A percentile compares a stretch with the other conserved stretches of the same genome.
phyloP scores from a whole-genome alignment of 2,329 filamentous ascomycete species.

The Epicoccum nigrum region DNA sequence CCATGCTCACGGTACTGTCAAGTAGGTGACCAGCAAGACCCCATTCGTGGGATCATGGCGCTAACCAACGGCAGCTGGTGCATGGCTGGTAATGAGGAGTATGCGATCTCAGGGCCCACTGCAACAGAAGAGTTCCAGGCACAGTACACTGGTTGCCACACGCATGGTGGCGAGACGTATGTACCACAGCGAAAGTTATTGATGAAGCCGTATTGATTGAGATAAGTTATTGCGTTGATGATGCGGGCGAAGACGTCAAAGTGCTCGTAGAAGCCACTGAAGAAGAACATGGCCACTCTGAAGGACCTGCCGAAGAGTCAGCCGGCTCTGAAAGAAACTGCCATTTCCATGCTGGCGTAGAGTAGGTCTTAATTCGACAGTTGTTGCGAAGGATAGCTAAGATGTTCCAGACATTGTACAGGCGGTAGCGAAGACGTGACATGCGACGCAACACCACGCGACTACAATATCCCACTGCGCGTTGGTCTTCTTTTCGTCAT shows the following conservation, averaged over 20 bases:
- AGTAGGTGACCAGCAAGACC: constrained; percentile 42
- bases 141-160: constrained; percentile 69
- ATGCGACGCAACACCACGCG: constrained; percentile 58
- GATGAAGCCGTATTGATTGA: constrained; percentile 4
- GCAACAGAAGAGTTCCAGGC: constrained; percentile 63
- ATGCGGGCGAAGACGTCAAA: constrained; percentile 66
- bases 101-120: constrained; percentile 58
- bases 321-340: constrained; percentile 51
- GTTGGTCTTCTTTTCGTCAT: constrained; percentile 76
- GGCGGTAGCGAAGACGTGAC: constrained; percentile 52
- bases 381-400: constrained; percentile 20
- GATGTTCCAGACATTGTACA: constrained; percentile 61
- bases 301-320: constrained; percentile 21
- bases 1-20: constrained; percentile 55
- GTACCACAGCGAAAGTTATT: constrained; percentile 26
- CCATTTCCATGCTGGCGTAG: constrained; percentile 77
- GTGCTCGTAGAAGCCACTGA: constrained; percentile 52
- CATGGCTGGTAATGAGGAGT: constrained; percentile 51
- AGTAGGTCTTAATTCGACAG: constrained; percentile 57
- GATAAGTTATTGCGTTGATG: constrained; percentile 65
- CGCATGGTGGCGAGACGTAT: constrained; percentile 64
- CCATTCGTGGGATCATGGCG: not conserved
- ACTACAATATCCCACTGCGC: constrained; percentile 72
- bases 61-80: constrained; percentile 50
- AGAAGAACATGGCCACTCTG: constrained; percentile 27